Evolutionary conservation across 495 filamentous ascomycete species (phyloP).

Genomic region (Penicillium alfredii): DNA sequence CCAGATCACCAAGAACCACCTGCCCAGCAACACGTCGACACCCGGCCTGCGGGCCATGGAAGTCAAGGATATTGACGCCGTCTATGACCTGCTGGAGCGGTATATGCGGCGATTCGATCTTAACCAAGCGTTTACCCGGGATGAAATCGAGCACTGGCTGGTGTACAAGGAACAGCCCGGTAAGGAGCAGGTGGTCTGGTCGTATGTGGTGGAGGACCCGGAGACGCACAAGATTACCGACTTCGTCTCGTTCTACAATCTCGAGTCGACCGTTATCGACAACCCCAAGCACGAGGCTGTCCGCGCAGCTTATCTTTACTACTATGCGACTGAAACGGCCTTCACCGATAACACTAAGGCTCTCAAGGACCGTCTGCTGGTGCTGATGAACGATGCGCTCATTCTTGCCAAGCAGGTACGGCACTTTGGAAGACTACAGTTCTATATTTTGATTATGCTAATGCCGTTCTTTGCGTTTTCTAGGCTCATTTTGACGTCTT

Average conservation of each 20-base stretch:
- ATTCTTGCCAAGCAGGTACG: constrained; percentile 74
- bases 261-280: constrained; percentile 86
- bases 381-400: constrained; percentile 75
- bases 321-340: constrained; percentile 84
- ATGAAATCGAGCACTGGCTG: constrained; percentile 86
- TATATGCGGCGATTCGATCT: constrained; percentile 78
- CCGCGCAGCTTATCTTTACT: constrained; percentile 89
- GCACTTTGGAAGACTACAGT: too few species aligned
- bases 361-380: constrained; percentile 66
- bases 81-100: constrained; percentile 65
- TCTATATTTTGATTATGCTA: too few species aligned
- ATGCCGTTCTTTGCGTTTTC: constrained; percentile 4
- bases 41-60: constrained; percentile 75
- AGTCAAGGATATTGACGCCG: constrained; percentile 70
- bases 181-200: constrained; percentile 80
- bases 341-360: constrained; percentile 53
- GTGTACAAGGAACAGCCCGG: constrained; percentile 53
- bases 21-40: constrained; percentile 65
- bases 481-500: constrained; percentile 87
- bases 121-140: constrained; percentile 70
- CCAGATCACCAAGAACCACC: constrained; percentile 71
- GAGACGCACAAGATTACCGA: constrained; percentile 79
- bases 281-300: constrained; percentile 69
- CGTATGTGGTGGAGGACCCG: constrained; percentile 81
- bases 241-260: constrained; percentile 91